Conservation (phyloP, 2,329 filamentous ascomycete genomes). For the Ophiostoma perfectum region DNA sequence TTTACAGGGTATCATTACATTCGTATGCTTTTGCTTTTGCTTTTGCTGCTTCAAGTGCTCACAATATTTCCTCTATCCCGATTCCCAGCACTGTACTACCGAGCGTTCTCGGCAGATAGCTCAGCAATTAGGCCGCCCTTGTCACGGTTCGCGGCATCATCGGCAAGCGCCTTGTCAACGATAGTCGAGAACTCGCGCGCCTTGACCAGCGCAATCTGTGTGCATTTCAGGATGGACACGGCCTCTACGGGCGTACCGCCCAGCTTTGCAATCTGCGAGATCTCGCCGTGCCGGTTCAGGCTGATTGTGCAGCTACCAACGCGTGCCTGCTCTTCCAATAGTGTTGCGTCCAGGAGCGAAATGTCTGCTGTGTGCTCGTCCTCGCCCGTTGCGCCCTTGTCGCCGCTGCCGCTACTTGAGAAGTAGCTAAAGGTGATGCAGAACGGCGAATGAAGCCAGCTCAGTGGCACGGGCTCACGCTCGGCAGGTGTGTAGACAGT, state of each 20-base stretch:
- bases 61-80: slow-evolving; percentile 27
- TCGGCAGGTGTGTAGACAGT: slow-evolving; percentile 81
- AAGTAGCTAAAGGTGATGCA: slow-evolving; percentile 89
- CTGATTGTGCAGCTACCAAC: slow-evolving; percentile 73
- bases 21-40: slow-evolving; percentile 15
- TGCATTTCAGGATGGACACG: slow-evolving; percentile 68
- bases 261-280: slow-evolving; percentile 87
- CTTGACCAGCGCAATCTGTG: slow-evolving; percentile 67
- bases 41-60: slow-evolving; percentile 13
- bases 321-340: slow-evolving; percentile 70
- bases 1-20: slow-evolving; percentile 27
- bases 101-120: slow-evolving; percentile 76
- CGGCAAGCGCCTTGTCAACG: slow-evolving; percentile 66
- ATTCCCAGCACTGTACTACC: slow-evolving; percentile 39
- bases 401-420: slow-evolving; percentile 20
- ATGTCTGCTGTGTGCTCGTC: slow-evolving; percentile 53
- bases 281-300: slow-evolving; percentile 81
- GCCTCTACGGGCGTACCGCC: slow-evolving; percentile 81
- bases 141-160: slow-evolving; percentile 72
- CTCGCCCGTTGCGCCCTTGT: slow-evolving; percentile 34
- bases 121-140: slow-evolving; percentile 74
- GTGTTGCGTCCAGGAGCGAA: slow-evolving; percentile 64
- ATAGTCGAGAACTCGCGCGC: slow-evolving; percentile 72
- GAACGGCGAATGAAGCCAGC: slow-evolving; percentile 86
- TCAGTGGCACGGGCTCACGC: slow-evolving; percentile 82